These are phyloP conservation scores for Crithidia bombi DNA, from an alignment of 208 protist species.

Conservation along the genomic window DNA sequence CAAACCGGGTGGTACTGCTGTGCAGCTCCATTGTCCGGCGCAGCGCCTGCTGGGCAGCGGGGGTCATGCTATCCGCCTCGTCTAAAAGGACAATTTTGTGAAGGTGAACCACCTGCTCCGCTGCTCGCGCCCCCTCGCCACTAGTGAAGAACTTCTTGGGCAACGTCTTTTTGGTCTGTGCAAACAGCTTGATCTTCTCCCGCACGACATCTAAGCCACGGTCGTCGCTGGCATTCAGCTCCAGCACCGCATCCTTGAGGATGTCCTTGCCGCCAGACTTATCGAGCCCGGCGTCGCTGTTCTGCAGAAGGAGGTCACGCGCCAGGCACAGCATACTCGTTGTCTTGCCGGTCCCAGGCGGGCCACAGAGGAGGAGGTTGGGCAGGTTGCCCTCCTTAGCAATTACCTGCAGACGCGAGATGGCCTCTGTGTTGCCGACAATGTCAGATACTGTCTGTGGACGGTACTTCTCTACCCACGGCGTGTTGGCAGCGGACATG, in stretches of 20 bases:
- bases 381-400: conserved; percentile 97
- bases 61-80: conserved; percentile 99
- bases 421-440: conserved; percentile 98
- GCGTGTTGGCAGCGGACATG: conserved; percentile 43
- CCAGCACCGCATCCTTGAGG: conserved; percentile 96
- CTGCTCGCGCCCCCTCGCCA: conserved; percentile 21
- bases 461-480: conserved; percentile 99
- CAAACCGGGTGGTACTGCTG: conserved; percentile 97
- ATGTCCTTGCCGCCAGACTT: conserved; percentile 38
- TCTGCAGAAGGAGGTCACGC: conserved; percentile 88
- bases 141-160: conserved; percentile 59
- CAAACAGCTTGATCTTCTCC: conserved; percentile 99
- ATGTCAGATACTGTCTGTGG: conserved; percentile 96
- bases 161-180: conserved; percentile 94
- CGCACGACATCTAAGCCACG: conserved; percentile 98
- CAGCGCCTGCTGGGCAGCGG: conserved; percentile 98
- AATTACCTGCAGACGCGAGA: conserved; percentile 96
- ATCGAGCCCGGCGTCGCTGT: conserved; percentile 15
- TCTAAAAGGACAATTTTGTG: conserved; percentile 99
- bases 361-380: conserved; percentile 97
- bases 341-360: conserved; percentile 97
- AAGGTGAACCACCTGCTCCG: conserved; percentile 45
- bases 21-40: conserved; percentile 99
- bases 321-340: conserved; percentile 98
- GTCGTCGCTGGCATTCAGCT: conserved; percentile 99